Percentiles rank a stretch among this genome's conserved stretches.
These are phyloP conservation scores for Capronia americana DNA, from an alignment of 2,329 filamentous ascomycete species.

Conservation along the genomic window DNA sequence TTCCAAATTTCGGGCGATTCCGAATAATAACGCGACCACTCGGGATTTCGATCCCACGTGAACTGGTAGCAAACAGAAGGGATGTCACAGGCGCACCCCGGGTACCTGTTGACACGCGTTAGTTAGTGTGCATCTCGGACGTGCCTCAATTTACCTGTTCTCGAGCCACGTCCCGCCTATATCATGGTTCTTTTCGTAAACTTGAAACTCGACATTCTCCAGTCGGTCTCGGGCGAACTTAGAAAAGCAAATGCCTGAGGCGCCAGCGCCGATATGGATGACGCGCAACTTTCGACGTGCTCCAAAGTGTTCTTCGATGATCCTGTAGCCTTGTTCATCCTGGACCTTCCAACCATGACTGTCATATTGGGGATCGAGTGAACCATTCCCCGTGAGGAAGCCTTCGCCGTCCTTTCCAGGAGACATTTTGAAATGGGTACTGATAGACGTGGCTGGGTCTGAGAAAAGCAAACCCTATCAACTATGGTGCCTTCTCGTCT, in stretches of 20 bases:
- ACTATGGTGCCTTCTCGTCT: not conserved
- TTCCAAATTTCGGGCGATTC: slow-evolving; percentile 39
- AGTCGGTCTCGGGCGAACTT: slow-evolving; percentile 39
- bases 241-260: slow-evolving; percentile 49
- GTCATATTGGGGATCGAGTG: not conserved
- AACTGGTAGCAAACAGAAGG: slow-evolving; percentile 44
- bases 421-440: not conserved
- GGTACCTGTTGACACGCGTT: slow-evolving; percentile 35
- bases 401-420: slow-evolving; percentile 70
- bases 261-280: slow-evolving; percentile 49
- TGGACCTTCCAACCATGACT: slow-evolving; percentile 14
- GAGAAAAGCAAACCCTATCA: not conserved
- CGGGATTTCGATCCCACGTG: slow-evolving; percentile 45
- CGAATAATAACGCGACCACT: slow-evolving; percentile 40
- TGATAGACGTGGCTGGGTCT: not conserved
- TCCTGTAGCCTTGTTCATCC: slow-evolving; percentile 30
- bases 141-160: slow-evolving; percentile 38
- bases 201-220: slow-evolving; percentile 35
- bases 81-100: slow-evolving; percentile 46
- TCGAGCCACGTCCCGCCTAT: slow-evolving; percentile 44
- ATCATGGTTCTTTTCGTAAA: slow-evolving; percentile 42
- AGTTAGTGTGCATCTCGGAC: not conserved
- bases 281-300: slow-evolving; percentile 39
- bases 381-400: slow-evolving; percentile 59
- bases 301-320: slow-evolving; percentile 24